Evolutionary conservation across 2,329 filamentous ascomycete species (phyloP).

Genomic region (Gyromitra esculenta): DNA sequence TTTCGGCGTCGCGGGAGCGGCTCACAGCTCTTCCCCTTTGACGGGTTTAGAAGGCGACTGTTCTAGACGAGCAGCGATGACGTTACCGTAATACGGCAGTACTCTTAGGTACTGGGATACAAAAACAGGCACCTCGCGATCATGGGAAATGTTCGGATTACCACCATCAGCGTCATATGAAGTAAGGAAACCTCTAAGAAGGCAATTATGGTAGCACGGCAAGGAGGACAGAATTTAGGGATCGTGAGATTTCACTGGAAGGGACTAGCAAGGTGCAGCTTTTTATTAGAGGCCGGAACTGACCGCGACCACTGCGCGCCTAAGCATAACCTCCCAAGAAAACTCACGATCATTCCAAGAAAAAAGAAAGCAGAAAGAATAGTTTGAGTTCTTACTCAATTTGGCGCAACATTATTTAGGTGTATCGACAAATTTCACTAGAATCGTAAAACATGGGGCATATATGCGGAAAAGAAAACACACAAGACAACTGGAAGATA

Average conservation of each 20-base stretch:
- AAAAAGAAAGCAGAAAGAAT: background rate
- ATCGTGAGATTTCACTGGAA: slow-evolving; percentile 19
- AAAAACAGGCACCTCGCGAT: slow-evolving; percentile 10
- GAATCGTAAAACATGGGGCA: slow-evolving; percentile 40
- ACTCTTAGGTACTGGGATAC: slow-evolving; percentile 17
- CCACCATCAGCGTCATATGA: slow-evolving; percentile 42
- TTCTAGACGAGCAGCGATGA: slow-evolving; percentile 33
- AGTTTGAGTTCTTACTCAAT: slow-evolving; percentile 7
- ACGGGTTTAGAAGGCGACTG: slow-evolving; percentile 35
- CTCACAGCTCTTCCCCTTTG: slow-evolving; percentile 37
- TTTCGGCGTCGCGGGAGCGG: slow-evolving; percentile 22
- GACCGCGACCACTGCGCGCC: background rate
- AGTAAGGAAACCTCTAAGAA: slow-evolving; percentile 9
- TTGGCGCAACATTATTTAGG: slow-evolving; percentile 32
- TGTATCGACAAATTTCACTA: slow-evolving; percentile 48
- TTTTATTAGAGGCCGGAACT: slow-evolving; percentile 19
- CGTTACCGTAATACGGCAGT: slow-evolving; percentile 31
- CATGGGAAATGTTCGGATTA: slow-evolving; percentile 18
- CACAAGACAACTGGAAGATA: slow-evolving; percentile 16
- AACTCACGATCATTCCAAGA: slow-evolving; percentile 9
- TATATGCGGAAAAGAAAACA: slow-evolving; percentile 23
- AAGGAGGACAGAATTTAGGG: slow-evolving; percentile 1
- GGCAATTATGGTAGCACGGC: slow-evolving; percentile 1
- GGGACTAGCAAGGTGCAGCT: slow-evolving; percentile 1
- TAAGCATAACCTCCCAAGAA: slow-evolving; percentile 11